Conservation (phyloP, 768 basidiomycete genomes). For the Fibroporia radiculosa region DNA sequence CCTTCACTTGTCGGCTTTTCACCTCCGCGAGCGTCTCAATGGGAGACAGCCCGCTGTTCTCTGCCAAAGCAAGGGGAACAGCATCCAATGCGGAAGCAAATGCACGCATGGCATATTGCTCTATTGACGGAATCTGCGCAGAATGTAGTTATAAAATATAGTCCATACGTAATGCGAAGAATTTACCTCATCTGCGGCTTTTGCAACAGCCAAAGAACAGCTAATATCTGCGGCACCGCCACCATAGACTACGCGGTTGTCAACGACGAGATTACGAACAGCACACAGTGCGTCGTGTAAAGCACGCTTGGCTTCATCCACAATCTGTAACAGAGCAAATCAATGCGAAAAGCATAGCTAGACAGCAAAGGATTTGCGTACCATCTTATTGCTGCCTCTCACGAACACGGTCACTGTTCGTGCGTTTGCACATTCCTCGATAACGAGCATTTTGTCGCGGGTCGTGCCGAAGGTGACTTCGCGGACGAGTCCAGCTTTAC, state of each 20-base stretch:
- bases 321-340: conserved; percentile 53
- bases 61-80: conserved; percentile 92
- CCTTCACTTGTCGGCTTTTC: conserved; percentile 85
- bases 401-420: conserved; percentile 97
- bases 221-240: conserved; percentile 98
- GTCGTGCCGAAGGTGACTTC: conserved; percentile 97
- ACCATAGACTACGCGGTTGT: conserved; percentile 96
- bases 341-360: not conserved
- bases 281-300: conserved; percentile 97
- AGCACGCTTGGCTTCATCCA: conserved; percentile 97
- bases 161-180: not conserved
- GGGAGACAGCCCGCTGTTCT: conserved; percentile 94
- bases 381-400: conserved; percentile 99
- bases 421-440: conserved; percentile 96
- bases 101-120: conserved; percentile 99
- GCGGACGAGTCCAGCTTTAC: conserved; percentile 87
- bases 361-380: conserved; percentile 22
- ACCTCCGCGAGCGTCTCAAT: conserved; percentile 97
- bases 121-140: conserved; percentile 83
- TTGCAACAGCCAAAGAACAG: conserved; percentile 85
- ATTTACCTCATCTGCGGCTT: conserved; percentile 86
- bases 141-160: conserved; percentile 1
- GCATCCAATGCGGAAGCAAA: conserved; percentile 93
- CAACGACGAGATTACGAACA: conserved; percentile 89
- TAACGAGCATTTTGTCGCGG: conserved; percentile 98